These are phyloP conservation scores for Penicillium decumbens DNA, from an alignment of 2,329 filamentous ascomycete genomes.

Conservation along the genomic window DNA sequence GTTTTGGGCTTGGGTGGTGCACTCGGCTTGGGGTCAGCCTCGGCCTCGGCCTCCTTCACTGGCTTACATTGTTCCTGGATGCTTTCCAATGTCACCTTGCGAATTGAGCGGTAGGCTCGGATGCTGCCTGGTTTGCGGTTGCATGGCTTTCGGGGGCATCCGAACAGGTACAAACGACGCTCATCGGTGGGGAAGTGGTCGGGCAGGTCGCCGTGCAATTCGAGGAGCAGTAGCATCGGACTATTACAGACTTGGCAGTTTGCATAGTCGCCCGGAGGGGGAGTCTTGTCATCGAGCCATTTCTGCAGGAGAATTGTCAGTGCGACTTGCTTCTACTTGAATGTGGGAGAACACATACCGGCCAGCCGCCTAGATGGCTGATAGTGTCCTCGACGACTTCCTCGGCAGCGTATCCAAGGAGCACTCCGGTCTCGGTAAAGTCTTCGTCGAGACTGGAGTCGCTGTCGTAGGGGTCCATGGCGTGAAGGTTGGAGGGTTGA, in stretches of 20 bases:
- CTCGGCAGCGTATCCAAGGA: slow-evolving; percentile 82
- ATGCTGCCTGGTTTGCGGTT: slow-evolving; percentile 78
- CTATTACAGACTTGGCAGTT: slow-evolving; percentile 84
- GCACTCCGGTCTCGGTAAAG: slow-evolving; percentile 65
- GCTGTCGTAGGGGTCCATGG: slow-evolving; percentile 77
- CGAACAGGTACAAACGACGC: slow-evolving; percentile 79
- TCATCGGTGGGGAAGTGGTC: slow-evolving; percentile 83
- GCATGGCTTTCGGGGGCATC: slow-evolving; percentile 72
- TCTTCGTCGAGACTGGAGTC: slow-evolving; percentile 65
- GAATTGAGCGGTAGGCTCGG: slow-evolving; percentile 66
- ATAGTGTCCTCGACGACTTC: slow-evolving; percentile 75
- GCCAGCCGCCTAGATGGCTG: slow-evolving; percentile 80
- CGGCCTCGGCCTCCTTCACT: slow-evolving; percentile 16
- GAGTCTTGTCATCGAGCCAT: slow-evolving; percentile 70
- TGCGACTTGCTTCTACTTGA: background rate
- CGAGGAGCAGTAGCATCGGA: slow-evolving; percentile 76
- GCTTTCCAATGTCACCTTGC: slow-evolving; percentile 41
- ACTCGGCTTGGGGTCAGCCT: slow-evolving; percentile 12
- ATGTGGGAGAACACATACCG: slow-evolving; percentile 57
- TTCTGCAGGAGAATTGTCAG: slow-evolving; percentile 50
- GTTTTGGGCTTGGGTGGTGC: slow-evolving; percentile 26
- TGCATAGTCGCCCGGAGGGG: slow-evolving; percentile 71
- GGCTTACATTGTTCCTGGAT: slow-evolving; percentile 23
- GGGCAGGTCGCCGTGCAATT: slow-evolving; percentile 86
- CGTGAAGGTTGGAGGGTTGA: slow-evolving; percentile 1